These are phyloP conservation scores for Paulownia fortunei DNA, from an alignment of 257 asterid species.

Conservation along the genomic window DNA sequence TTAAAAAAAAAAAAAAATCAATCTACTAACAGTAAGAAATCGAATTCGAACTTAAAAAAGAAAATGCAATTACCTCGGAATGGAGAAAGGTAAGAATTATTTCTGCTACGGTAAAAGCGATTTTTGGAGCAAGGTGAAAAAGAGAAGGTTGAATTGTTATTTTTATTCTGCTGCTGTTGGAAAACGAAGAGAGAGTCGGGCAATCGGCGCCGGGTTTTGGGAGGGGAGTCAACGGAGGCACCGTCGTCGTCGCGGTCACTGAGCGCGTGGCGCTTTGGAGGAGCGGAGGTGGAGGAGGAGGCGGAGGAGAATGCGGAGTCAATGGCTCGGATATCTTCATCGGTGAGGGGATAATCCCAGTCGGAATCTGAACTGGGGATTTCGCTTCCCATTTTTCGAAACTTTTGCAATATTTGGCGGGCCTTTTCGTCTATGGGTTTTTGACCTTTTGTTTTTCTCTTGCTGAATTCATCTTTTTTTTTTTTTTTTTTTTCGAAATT, in stretches of 20 bases:
- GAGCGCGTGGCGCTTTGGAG: conserved; percentile 40
- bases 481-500: too few species aligned
- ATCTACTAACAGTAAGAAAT: background rate
- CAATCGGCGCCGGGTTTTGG: conserved; percentile 62
- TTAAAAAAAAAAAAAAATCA: background rate
- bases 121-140: conserved; percentile 48
- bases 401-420: conserved; percentile 28
- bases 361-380: conserved; percentile 38
- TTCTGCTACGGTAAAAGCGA: conserved; percentile 22
- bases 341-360: conserved; percentile 78
- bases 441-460: background rate
- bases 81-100: conserved; percentile 17
- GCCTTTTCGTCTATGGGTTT: background rate
- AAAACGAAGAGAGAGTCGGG: conserved; percentile 71
- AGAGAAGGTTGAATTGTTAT: conserved; percentile 26
- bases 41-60: background rate
- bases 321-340: conserved; percentile 71
- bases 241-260: conserved; percentile 20
- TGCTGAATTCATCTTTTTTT: too few species aligned
- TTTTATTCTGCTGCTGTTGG: conserved; percentile 35
- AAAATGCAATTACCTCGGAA: conserved; percentile 43
- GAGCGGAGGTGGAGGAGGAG: conserved; percentile 42
- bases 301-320: conserved; percentile 53
- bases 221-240: conserved; percentile 34
- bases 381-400: conserved; percentile 33